Evolutionary conservation across 2,329 filamentous ascomycete genomes (phyloP).

Genomic region (Aspergillus brunneoviolaceus): DNA sequence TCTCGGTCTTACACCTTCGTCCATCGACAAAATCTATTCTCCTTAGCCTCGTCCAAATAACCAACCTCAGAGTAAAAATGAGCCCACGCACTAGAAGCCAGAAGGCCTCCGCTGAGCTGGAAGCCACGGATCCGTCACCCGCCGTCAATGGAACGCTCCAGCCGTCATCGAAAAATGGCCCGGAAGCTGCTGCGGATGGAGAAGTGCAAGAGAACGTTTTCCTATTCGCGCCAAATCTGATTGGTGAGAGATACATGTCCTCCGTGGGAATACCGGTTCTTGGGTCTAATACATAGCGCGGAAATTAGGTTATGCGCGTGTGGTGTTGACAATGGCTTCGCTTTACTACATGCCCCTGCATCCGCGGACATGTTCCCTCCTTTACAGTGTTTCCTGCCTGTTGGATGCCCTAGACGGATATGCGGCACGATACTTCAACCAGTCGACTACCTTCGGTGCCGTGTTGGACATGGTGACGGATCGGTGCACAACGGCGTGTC

Average conservation of each 20-base stretch:
- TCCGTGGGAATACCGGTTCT: neutral
- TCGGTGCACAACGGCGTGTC: slow-evolving; percentile 90
- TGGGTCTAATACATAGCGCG: slow-evolving; percentile 7
- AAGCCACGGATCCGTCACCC: slow-evolving; percentile 32
- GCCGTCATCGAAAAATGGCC: slow-evolving; percentile 35
- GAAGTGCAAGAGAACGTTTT: slow-evolving; percentile 71
- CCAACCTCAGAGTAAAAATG: slow-evolving; percentile 23
- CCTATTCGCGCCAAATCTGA: slow-evolving; percentile 77
- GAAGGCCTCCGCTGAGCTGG: slow-evolving; percentile 34
- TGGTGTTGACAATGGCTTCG: slow-evolving; percentile 80
- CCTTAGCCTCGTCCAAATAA: neutral
- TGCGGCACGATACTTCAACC: slow-evolving; percentile 81
- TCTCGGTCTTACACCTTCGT: slow-evolving; percentile 12
- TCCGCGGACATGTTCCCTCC: slow-evolving; percentile 84
- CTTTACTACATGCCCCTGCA: slow-evolving; percentile 99
- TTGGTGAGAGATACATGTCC: slow-evolving; percentile 57
- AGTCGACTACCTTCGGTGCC: slow-evolving; percentile 92
- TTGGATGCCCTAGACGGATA: slow-evolving; percentile 94
- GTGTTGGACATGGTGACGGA: slow-evolving; percentile 99
- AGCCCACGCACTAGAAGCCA: slow-evolving; percentile 41
- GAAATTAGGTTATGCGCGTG: slow-evolving; percentile 67
- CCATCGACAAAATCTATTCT: slow-evolving; percentile 4
- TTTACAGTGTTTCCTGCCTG: slow-evolving; percentile 88
- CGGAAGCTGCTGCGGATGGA: slow-evolving; percentile 25
- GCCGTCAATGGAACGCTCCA: slow-evolving; percentile 31